Evolutionary conservation across 768 basidiomycete genomes (phyloP).

Genomic region (Leccinum longicurvipes): DNA sequence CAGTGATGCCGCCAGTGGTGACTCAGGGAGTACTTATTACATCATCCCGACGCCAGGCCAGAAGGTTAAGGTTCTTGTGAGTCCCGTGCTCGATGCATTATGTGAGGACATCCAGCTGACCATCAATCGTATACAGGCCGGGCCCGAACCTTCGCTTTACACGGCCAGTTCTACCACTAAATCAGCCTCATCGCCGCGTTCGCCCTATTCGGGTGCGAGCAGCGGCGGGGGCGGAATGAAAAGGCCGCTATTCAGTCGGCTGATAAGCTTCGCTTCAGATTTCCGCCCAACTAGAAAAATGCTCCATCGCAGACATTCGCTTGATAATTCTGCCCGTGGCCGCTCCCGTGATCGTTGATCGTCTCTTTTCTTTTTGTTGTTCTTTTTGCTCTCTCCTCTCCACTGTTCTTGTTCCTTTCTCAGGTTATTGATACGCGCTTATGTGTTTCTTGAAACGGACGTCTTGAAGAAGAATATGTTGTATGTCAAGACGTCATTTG

Average conservation of each 20-base stretch:
- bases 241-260: constrained; percentile 60
- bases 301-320: constrained; percentile 51
- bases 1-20: constrained; percentile 43
- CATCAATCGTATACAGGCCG: constrained; percentile 32
- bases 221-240: constrained; percentile 34
- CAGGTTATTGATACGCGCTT: not conserved
- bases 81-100: constrained; percentile 32
- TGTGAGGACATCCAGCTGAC: constrained; percentile 27
- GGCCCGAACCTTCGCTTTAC: constrained; percentile 48
- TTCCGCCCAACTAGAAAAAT: constrained; percentile 40
- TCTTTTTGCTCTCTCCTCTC: not conserved
- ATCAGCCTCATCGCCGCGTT: constrained; percentile 51
- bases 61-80: constrained; percentile 71
- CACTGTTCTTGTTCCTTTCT: not conserved
- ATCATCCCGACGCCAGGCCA: constrained; percentile 68
- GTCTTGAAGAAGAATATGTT: constrained; percentile 6
- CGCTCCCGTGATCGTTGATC: constrained; percentile 24
- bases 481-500: not conserved
- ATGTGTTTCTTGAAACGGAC: constrained; percentile 8
- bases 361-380: not conserved
- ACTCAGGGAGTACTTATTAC: constrained; percentile 72
- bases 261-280: constrained; percentile 51
- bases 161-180: constrained; percentile 59
- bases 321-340: constrained; percentile 29
- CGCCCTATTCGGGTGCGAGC: constrained; percentile 28